These are phyloP conservation scores for Proliferodiscus dingleyae DNA, from an alignment of 2,329 filamentous ascomycete genomes.

Conservation along the genomic window DNA sequence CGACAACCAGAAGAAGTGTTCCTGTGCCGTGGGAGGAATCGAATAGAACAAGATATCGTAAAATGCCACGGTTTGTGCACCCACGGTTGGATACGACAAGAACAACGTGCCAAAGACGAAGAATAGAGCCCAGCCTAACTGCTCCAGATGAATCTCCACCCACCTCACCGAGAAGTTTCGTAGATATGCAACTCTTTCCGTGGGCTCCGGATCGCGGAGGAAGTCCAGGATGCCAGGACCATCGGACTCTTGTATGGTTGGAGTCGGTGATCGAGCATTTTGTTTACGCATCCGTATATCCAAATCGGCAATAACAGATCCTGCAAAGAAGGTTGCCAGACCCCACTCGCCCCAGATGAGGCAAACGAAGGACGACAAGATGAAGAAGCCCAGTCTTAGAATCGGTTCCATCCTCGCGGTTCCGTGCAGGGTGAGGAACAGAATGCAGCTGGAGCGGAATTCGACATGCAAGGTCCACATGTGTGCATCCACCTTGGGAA, in stretches of 20 bases:
- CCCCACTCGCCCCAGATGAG: constrained; percentile 1
- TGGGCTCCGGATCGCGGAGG: not conserved
- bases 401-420: not conserved
- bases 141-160: not conserved
- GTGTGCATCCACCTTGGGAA: constrained; percentile 3
- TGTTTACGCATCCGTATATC: constrained; percentile 1
- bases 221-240: not conserved
- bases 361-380: not conserved
- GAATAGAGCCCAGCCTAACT: not conserved
- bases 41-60: not conserved
- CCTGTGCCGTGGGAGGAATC: not conserved
- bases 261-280: not conserved
- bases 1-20: constrained; percentile 1
- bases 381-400: not conserved
- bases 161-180: not conserved
- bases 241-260: not conserved
- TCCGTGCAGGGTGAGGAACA: not conserved
- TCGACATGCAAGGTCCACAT: constrained; percentile 1
- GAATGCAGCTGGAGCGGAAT: constrained; percentile 1
- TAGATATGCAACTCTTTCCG: not conserved
- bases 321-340: not conserved
- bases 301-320: not conserved
- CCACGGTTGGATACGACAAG: not conserved
- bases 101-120: not conserved
- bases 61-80: not conserved